Evolutionary conservation across 805 yeast species (phyloP), one percentile per base, ranked within the genome.

Genomic region (Ogataea paraovalis): DNA sequence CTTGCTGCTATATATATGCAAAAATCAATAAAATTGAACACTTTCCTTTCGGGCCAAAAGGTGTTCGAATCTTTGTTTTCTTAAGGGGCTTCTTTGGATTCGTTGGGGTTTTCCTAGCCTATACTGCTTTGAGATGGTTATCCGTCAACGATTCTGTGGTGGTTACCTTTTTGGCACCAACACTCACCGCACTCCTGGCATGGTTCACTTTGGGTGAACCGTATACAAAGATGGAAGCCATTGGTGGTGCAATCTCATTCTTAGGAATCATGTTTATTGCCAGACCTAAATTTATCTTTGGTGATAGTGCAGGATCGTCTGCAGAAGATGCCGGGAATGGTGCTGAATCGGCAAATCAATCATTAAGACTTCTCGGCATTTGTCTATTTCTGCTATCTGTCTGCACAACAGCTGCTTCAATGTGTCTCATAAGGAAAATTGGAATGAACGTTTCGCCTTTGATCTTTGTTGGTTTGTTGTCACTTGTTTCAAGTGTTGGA

Each of bases 121-220:
- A 85, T 64, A 85, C 72, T 58, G 79, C 92, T 0, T 66, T 87
- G 51, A 75, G 77, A 66, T 85, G 83, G 58, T 69, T 87, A 41
- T 76, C 85, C 44, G 74, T 87, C 6, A 80, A 88, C 19, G 95
- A 87, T 58, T 85, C 91, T 1, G 83, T 85, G 0, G 82, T 85
- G n/a, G 80, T 87, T 42, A 79, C 88, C 1, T 87, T 87, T 53
- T 62, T 87, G 55, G 70, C 79, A 0, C 96, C 96, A 0, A 71
- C 83, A 50, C 75, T 83, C n/a, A 83, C 94, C 0, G 85, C 86
- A 0, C 63, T 86, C n/a, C 60, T 82, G 27, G 92, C 95, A 0
- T 80, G 83, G 76, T 54, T 76, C 3, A 56, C 83, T 2, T 64
- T 87, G 34, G 74, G 78, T 37, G 96, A 87, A 58, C 64, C 73